A percentile compares a stretch with the other conserved stretches of the same genome.
Conservation (phyloP, 148 eudicot genomes). For the Oxyria digyna region DNA sequence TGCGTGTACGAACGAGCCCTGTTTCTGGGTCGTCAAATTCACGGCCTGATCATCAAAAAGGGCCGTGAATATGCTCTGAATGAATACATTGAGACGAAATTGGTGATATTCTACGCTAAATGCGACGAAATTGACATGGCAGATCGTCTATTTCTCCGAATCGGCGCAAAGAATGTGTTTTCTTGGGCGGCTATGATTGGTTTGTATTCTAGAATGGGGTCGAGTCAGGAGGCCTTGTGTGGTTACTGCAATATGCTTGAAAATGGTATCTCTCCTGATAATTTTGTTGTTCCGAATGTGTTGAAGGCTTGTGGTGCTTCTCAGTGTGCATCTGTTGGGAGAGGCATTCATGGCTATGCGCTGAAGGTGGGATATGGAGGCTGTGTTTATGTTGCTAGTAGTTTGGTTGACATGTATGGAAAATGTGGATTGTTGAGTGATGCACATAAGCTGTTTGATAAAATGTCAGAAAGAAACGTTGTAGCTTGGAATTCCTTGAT, state of each 20-base stretch:
- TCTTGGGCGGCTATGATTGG: conserved; percentile 55
- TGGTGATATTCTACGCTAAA: conserved; percentile 47
- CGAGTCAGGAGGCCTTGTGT: conserved; percentile 21
- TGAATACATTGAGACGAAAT: conserved; percentile 43
- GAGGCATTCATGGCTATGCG: conserved; percentile 39
- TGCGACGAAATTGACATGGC: conserved; percentile 28
- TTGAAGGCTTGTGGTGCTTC: conserved; percentile 51
- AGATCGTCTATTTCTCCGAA: conserved; percentile 17
- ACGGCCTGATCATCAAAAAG: conserved; percentile 33
- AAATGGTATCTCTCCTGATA: conserved; percentile 24
- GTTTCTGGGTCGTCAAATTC: conserved; percentile 41
- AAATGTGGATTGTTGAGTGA: conserved; percentile 39
- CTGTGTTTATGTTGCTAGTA: conserved; percentile 45
- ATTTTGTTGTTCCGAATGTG: conserved; percentile 30
- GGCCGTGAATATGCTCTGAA: conserved; percentile 29
- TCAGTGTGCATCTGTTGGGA: conserved; percentile 23
- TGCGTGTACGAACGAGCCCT: conserved; percentile 29
- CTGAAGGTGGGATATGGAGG: conserved; percentile 28
- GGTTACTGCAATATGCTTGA: conserved; percentile 24
- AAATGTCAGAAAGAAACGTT: conserved; percentile 34
- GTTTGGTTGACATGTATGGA: conserved; percentile 57
- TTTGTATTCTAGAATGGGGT: conserved; percentile 27
- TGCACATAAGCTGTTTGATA: conserved; percentile 32
- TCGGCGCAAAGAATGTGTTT: conserved; percentile 20
- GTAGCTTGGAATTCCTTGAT: conserved; percentile 50